These are phyloP conservation scores for Quercus dentata DNA, from an alignment of 306 rosid genomes.

Conservation along the genomic window DNA sequence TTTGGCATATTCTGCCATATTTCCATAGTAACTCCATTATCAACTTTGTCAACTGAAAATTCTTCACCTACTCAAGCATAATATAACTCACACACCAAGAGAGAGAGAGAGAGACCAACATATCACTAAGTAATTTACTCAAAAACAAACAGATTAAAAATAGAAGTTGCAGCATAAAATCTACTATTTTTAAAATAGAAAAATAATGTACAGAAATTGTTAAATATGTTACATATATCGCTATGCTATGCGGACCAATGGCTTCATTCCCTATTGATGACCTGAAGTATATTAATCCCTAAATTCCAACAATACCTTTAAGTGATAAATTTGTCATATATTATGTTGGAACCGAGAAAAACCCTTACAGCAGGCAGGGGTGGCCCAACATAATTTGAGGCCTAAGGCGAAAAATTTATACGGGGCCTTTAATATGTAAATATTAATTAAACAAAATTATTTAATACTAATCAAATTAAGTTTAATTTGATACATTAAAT, in stretches of 20 bases:
- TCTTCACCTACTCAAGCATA: too few species aligned
- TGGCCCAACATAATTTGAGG: too few species aligned
- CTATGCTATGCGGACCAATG: slow-evolving; percentile 46
- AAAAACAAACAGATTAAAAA: background rate
- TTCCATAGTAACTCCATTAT: too few species aligned
- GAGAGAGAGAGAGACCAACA: background rate
- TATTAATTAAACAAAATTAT: too few species aligned
- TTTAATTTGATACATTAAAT: too few species aligned
- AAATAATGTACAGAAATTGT: slow-evolving; percentile 27
- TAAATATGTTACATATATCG: background rate
- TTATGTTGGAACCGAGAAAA: slow-evolving; percentile 6
- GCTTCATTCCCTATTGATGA: slow-evolving; percentile 54
- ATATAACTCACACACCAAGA: background rate
- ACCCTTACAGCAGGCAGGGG: slow-evolving; percentile 16
- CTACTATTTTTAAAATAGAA: background rate
- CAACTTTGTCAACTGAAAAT: too few species aligned
- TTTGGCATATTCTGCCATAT: too few species aligned
- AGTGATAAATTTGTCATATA: slow-evolving; percentile 8
- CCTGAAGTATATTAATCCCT: slow-evolving; percentile 24
- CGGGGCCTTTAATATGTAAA: too few species aligned
- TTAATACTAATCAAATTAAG: too few species aligned
- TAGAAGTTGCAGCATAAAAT: background rate
- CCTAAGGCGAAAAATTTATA: too few species aligned
- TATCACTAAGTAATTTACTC: background rate
- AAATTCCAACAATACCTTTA: slow-evolving; percentile 32